Evolutionary conservation across 2,329 filamentous ascomycete species (phyloP), one percentile per base, ranked within the genome.

Genomic region (Bipolaris oryzae): DNA sequence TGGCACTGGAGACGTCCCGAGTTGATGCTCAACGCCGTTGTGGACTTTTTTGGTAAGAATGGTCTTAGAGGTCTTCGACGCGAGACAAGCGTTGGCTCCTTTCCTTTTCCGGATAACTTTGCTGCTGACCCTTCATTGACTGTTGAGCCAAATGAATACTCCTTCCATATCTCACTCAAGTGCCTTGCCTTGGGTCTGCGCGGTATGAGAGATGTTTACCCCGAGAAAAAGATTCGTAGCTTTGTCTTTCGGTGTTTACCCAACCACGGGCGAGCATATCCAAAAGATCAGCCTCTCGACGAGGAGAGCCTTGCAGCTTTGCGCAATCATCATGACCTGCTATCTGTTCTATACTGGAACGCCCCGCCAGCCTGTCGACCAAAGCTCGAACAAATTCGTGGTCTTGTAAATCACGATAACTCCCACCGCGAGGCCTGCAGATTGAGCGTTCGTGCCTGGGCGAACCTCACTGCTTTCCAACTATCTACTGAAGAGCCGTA

Each of bases 1-100:
- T 87, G 85, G 85, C 79, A 81, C 15, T 87, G 85, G 85, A 77
- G 75, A 52, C 78, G 79, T 62, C 85, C 84, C 64, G 85, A 86
- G 37, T 60, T 75, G 15, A 77, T 84, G 10, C 77, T 88, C 10
- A 80, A 81, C 45, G 76, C 72, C 0, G 70, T 85, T 0, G 87
- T 85, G 61, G 84, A 87, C 68, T 87, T 87, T 72, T 87, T 87
- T 60, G 83, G 83, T 6, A 79, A 76, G 37, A 81, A 82, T 37
- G 76, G 74, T 15, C 74, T 87, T n/a, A 75, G 77, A 39, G 79
- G 83, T 50, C 72, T 88, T 50, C 76, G 74, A 49, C 78, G 79
- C 2, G 85, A 88, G 65, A 76, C 82, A 56, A 76, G 70, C 42
- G 77, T 73, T 50, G 81, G 80, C 9, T 87, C 85, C 2, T 81